A percentile compares a stretch with the other conserved stretches of the same genome.
Conservation (phyloP, 2,329 filamentous ascomycete genomes). For the Calonectria ilicicola region DNA sequence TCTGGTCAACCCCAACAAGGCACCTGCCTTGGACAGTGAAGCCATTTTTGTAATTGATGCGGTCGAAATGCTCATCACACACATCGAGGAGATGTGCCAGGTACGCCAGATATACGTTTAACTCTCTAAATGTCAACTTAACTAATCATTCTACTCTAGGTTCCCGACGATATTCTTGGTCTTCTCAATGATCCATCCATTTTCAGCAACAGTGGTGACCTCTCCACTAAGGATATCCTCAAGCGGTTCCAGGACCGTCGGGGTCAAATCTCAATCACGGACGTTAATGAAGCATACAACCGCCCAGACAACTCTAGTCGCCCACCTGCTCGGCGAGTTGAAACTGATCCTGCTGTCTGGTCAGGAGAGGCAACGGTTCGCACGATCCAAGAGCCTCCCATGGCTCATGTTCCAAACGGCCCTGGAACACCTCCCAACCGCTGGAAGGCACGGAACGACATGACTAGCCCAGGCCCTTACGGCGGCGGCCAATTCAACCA, state of each 20-base stretch:
- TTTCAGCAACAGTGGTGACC: constrained; percentile 84
- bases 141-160: constrained; percentile 63
- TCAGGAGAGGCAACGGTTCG: constrained; percentile 87
- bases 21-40: constrained; percentile 80
- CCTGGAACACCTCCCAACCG: constrained; percentile 64
- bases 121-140: background rate
- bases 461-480: constrained; percentile 57
- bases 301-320: constrained; percentile 69
- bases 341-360: constrained; percentile 88
- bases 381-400: constrained; percentile 74
- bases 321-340: constrained; percentile 73
- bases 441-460: constrained; percentile 60
- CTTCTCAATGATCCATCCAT: constrained; percentile 86
- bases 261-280: constrained; percentile 69
- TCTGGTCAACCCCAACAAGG: constrained; percentile 77
- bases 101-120: constrained; percentile 69
- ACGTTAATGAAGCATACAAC: constrained; percentile 68
- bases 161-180: constrained; percentile 90
- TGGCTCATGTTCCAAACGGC: constrained; percentile 51
- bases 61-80: constrained; percentile 89
- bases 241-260: constrained; percentile 89
- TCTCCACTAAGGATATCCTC: constrained; percentile 97
- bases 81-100: constrained; percentile 97
- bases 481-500: constrained; percentile 57
- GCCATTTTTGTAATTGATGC: constrained; percentile 95